These are phyloP conservation scores for Amauroascus niger DNA, from an alignment of 2,329 filamentous ascomycete genomes.

Conservation along the genomic window DNA sequence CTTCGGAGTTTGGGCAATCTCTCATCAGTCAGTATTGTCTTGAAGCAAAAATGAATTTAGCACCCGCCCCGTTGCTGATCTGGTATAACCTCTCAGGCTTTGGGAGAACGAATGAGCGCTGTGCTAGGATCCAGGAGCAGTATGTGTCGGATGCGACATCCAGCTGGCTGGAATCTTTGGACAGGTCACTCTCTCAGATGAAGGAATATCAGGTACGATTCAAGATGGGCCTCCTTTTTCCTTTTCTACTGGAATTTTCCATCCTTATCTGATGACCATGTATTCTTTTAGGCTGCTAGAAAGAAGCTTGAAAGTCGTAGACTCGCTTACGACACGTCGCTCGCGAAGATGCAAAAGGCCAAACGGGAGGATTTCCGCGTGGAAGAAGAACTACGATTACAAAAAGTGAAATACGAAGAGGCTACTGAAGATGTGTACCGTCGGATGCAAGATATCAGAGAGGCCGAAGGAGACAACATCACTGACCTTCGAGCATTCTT, in stretches of 20 bases:
- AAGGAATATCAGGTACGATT: conserved; percentile 85
- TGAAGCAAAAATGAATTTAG: too few species aligned
- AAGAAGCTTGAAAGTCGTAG: conserved; percentile 90
- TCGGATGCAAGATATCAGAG: conserved; percentile 93
- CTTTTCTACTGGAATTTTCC: neutral
- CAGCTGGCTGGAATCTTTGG: conserved; percentile 84
- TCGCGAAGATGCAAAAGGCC: conserved; percentile 82
- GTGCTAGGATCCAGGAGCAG: conserved; percentile 74
- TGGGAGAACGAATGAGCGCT: conserved; percentile 77
- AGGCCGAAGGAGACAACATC: conserved; percentile 75
- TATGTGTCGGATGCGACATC: conserved; percentile 69
- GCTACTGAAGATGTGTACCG: conserved; percentile 82
- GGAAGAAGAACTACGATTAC: conserved; percentile 81
- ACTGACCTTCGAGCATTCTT: conserved; percentile 70
- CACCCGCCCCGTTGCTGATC: too few species aligned
- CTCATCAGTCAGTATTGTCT: conserved; percentile 57
- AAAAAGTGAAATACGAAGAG: conserved; percentile 95
- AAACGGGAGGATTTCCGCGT: conserved; percentile 89
- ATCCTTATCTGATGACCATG: neutral
- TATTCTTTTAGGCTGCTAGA: conserved; percentile 53
- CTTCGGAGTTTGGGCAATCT: conserved; percentile 85
- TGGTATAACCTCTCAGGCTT: conserved; percentile 47
- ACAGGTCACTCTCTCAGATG: conserved; percentile 84
- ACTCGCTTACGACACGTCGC: conserved; percentile 81
- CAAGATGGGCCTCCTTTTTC: conserved; percentile 1